Base-by-base conservation (phyloP, 495 filamentous ascomycete genomes). In the Pyrenula massariospora region DNA sequence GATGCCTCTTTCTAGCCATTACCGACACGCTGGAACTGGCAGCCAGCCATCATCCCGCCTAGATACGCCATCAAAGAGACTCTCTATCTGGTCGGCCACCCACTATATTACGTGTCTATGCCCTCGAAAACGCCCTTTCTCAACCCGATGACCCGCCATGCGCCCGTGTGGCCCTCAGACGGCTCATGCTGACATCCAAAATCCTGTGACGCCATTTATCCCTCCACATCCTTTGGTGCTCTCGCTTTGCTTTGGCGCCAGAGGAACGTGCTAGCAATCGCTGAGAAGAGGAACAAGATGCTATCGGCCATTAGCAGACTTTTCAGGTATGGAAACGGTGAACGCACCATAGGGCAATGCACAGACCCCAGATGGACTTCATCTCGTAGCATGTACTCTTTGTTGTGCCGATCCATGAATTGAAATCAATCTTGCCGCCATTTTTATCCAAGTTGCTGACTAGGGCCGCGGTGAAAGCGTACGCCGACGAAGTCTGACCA, bases 321-420 rank as follows among this genome's bases (percentile, higher is more conserved):
- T 42, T 50, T 24, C 10, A 42, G 36, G 22, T 57, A 50, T 52
- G 2, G 49, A 1, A 36, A n/a, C 22, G 20, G 42, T n/a, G n/a
- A 42, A 74, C 76, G 61, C 60, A 85, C 82, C 81, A 92, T 31
- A 92, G 74, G 3, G 86, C 84, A 73, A 95, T 95, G 69, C 80
- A 79, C 56, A 96, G 68, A 19, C 90, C 92, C 92, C 90, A 96
- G 59, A 91, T 83, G 11, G 86, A 81, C 75, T 96, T 95, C 69
- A 86, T 85, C 76, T 93, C 84, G 60, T 80, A 82, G 73, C 92
- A 96, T 57, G 88, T 86, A 15, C 78, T 67, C 72, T 83, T 84
- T 54, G 78, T 85, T 12, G 76, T 74, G 24, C 83, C 76, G 60
- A 88, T 77, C 83, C 83, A 86, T 58, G 76, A 66, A 59, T 60